Conservation (phyloP, 768 basidiomycete species). For the Mycena haematopus region DNA sequence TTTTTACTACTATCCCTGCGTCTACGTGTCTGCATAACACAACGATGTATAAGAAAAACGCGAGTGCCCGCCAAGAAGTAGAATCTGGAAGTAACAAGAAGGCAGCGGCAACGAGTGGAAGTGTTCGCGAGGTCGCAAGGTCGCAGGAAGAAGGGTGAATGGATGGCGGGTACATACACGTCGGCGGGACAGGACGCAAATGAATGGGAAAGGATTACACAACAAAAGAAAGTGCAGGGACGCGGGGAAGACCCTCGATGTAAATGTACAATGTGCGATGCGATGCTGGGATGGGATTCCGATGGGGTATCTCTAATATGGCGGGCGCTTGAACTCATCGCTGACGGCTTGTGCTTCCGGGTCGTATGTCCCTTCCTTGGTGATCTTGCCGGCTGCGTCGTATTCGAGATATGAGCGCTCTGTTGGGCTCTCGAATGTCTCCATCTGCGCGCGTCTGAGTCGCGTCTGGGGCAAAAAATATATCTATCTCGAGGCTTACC, state of each 20-base stretch:
- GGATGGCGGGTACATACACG: neutral
- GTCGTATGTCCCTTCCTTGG: slow-evolving; percentile 55
- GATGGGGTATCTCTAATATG: slow-evolving; percentile 38
- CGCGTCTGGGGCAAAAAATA: neutral
- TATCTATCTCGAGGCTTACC: slow-evolving; percentile 25
- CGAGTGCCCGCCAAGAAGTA: slow-evolving; percentile 17
- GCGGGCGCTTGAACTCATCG: slow-evolving; percentile 69
- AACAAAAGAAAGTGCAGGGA: slow-evolving; percentile 10
- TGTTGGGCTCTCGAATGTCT: slow-evolving; percentile 60
- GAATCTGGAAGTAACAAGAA: slow-evolving; percentile 5
- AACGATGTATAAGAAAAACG: slow-evolving; percentile 12
- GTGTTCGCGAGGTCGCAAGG: neutral
- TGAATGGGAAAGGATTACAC: neutral
- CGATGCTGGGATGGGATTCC: neutral
- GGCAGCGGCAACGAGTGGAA: neutral
- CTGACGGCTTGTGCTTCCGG: slow-evolving; percentile 64
- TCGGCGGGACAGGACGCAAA: neutral
- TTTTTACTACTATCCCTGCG: slow-evolving; percentile 16
- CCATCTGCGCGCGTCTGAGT: slow-evolving; percentile 56
- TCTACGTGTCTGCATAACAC: neutral
- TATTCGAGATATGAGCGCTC: slow-evolving; percentile 56
- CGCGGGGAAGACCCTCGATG: neutral
- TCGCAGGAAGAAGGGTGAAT: slow-evolving; percentile 2
- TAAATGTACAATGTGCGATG: slow-evolving; percentile 15
- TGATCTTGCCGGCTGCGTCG: slow-evolving; percentile 61